These are phyloP conservation scores for Mycena galopus DNA, from an alignment of 768 basidiomycete species.

Conservation along the genomic window DNA sequence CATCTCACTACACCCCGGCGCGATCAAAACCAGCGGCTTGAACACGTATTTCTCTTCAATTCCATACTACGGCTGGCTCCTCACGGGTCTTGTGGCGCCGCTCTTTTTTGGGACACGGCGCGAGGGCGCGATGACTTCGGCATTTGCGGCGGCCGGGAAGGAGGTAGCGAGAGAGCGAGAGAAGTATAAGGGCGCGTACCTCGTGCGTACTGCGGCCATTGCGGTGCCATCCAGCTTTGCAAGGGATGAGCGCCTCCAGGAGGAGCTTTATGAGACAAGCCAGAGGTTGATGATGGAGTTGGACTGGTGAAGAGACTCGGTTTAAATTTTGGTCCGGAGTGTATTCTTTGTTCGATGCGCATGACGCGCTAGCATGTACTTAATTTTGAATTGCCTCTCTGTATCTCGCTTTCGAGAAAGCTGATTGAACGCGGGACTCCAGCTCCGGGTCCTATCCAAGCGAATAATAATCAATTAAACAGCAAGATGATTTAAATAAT, in stretches of 20 bases:
- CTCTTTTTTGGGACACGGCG: conserved; percentile 34
- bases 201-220: conserved; percentile 39
- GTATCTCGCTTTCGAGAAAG: too few species aligned
- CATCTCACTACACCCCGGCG: conserved; percentile 46
- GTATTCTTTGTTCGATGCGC: too few species aligned
- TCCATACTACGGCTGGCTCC: conserved; percentile 35
- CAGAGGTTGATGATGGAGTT: conserved; percentile 37
- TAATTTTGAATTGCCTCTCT: too few species aligned
- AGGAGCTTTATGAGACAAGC: conserved; percentile 45
- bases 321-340: too few species aligned
- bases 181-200: conserved; percentile 47
- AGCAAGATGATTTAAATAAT: too few species aligned
- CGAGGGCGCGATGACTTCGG: conserved; percentile 43
- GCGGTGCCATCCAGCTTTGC: conserved; percentile 23
- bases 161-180: conserved; percentile 35
- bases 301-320: too few species aligned
- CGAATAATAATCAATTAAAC: too few species aligned
- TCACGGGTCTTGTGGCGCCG: conserved; percentile 33
- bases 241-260: conserved; percentile 38
- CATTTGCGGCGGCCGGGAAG: conserved; percentile 46
- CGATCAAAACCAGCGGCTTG: conserved; percentile 40
- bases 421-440: too few species aligned
- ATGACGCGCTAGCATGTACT: too few species aligned
- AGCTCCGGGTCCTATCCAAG: too few species aligned
- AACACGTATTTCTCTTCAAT: not conserved